Base-by-base conservation (phyloP, 2,329 filamentous ascomycete genomes). In the Xylariaceae sp. region DNA sequence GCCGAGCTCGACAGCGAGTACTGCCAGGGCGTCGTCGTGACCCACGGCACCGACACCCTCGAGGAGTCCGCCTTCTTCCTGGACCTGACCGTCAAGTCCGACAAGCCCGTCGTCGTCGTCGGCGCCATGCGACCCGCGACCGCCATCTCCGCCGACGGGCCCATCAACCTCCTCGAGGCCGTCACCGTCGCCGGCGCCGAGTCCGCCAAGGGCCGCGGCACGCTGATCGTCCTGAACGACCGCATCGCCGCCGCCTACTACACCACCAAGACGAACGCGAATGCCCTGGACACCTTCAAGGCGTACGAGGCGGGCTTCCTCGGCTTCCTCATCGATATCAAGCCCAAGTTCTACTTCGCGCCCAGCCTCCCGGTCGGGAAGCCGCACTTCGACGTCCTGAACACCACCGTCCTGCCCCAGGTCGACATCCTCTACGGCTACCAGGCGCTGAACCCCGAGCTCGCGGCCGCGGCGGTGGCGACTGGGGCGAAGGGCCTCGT, bases 31-130 rank as follows among this genome's bases (percentile, higher is more conserved):
- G 75, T 73, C 6, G 75, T 83, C 4, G 64, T 85, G 39, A 83
- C 80, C 1, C 80, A 84, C 51, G 80, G 81, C 36, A 84, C 81
- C 8, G 81, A 85, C 52, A 81, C 77, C 0, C 65, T 84, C 1
- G 79, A 83, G 52, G 79, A 83, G 58, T 74, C 75, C 1, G 75
- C 78, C 8, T 82, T 83, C 64, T 82, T 81, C 63, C 63, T 83
- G 8, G 74, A 82, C 47, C 61, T 76, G 3, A 79, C 76, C 0
- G 57, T 81, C 26, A 71, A 72, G 49, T 76, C 71, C 33, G 66
- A 67, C 22, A 82, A 83, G 57, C 79, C 79, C 1, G 67, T 83
- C 4, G 69, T 83, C 3, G 54, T 79, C 18, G 79, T 79, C 2
- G 79, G 79, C 4, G 72, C 79, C 15, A 83, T 83, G 79, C 67